A percentile compares a stretch with the other conserved stretches of the same genome.
Evolutionary conservation across 179 eudicot genomes (phyloP).

Genomic region (Silene coronaria): DNA sequence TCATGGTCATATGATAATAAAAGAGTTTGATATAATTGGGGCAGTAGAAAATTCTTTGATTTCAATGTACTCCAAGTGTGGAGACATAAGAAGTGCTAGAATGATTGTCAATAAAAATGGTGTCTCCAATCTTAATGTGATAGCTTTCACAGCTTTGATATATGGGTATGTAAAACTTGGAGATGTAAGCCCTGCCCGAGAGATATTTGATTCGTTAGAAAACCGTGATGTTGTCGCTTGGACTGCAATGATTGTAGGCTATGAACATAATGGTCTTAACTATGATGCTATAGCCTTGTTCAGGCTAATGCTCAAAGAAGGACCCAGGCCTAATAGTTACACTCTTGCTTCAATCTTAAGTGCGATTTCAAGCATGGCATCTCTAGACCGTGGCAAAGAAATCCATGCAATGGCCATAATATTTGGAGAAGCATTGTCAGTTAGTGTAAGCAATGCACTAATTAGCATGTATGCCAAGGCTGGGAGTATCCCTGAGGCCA

Average conservation of each 20-base stretch:
- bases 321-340: slow-evolving; percentile 45
- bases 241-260: slow-evolving; percentile 62
- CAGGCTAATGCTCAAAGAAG: slow-evolving; percentile 42
- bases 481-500: slow-evolving; percentile 40
- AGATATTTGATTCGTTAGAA: slow-evolving; percentile 42
- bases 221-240: slow-evolving; percentile 46
- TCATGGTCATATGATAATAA: slow-evolving; percentile 37
- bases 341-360: slow-evolving; percentile 50
- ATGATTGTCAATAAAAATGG: slow-evolving; percentile 31
- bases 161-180: slow-evolving; percentile 53
- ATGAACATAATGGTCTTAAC: slow-evolving; percentile 41
- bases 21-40: slow-evolving; percentile 31
- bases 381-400: slow-evolving; percentile 46
- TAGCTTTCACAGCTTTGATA: slow-evolving; percentile 52
- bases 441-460: slow-evolving; percentile 47
- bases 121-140: slow-evolving; percentile 36
- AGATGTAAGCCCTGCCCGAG: slow-evolving; percentile 41
- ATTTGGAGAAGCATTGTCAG: slow-evolving; percentile 35
- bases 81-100: slow-evolving; percentile 37
- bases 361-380: slow-evolving; percentile 41
- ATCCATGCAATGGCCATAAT: slow-evolving; percentile 43
- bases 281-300: slow-evolving; percentile 41
- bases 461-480: slow-evolving; percentile 53
- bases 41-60: slow-evolving; percentile 52
- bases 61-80: slow-evolving; percentile 51